phyloP scores from a whole-genome alignment of 2,329 filamentous ascomycete genomes.

The Volutella citrinella region DNA sequence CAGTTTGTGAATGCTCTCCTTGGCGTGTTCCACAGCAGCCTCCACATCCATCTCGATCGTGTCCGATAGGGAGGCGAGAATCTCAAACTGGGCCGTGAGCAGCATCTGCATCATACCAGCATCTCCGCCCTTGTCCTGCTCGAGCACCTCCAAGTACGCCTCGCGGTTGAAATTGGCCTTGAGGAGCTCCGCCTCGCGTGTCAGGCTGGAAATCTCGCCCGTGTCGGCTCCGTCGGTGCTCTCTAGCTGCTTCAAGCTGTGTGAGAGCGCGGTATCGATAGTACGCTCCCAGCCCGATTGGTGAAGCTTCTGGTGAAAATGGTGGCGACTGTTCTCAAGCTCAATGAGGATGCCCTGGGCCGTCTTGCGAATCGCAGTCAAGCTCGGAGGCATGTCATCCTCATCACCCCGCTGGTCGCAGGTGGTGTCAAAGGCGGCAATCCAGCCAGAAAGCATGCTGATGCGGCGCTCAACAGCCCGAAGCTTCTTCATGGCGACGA shows the following conservation, averaged over 20 bases:
- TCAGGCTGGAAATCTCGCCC: constrained; percentile 66
- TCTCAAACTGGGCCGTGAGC: constrained; percentile 88
- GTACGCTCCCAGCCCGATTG: constrained; percentile 83
- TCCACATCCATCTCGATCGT: constrained; percentile 80
- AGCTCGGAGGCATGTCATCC: constrained; percentile 63
- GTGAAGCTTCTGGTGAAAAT: constrained; percentile 80
- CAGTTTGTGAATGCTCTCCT: constrained; percentile 71
- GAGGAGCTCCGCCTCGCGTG: constrained; percentile 80
- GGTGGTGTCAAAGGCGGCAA: constrained; percentile 83
- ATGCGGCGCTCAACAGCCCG: constrained; percentile 83
- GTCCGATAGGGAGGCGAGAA: constrained; percentile 76
- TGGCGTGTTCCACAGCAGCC: constrained; percentile 78
- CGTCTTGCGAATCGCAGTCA: constrained; percentile 78
- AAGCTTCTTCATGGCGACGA: constrained; percentile 76
- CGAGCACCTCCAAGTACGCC: constrained; percentile 69
- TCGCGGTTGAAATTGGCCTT: constrained; percentile 82
- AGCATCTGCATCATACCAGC: constrained; percentile 76
- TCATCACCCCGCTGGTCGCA: constrained; percentile 58
- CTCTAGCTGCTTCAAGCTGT: constrained; percentile 76
- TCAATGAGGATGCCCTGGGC: constrained; percentile 86
- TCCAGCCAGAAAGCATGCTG: constrained; percentile 83
- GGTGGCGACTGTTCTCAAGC: constrained; percentile 84
- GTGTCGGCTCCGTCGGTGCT: constrained; percentile 48
- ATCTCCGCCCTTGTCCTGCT: constrained; percentile 81
- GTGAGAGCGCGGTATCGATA: constrained; percentile 83